A percentile compares a stretch with the other conserved stretches of the same genome.
phyloP scores from a whole-genome alignment of 2,329 filamentous ascomycete species.

The Calonectria pteridis region DNA sequence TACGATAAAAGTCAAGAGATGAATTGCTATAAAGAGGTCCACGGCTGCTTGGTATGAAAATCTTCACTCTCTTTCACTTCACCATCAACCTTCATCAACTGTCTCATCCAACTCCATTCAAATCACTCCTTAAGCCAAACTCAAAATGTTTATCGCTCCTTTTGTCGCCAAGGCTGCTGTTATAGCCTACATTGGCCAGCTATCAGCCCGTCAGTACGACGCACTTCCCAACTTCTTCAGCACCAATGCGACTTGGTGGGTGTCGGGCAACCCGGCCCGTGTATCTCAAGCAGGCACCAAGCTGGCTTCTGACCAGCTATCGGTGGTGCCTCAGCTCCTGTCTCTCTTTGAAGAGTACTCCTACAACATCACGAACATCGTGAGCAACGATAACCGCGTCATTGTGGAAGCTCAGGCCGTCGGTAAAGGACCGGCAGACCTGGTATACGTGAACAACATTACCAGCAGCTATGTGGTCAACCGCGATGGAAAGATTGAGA shows the following conservation, averaged over 20 bases:
- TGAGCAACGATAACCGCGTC: not conserved
- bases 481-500: not conserved
- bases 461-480: not conserved
- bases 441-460: not conserved
- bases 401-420: not conserved
- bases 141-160: not conserved
- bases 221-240: not conserved
- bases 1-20: not conserved
- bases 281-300: not conserved
- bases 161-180: not conserved
- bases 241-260: not conserved
- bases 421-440: not conserved
- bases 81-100: not conserved
- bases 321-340: not conserved
- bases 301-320: not conserved
- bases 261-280: not conserved
- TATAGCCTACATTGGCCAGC: not conserved
- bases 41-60: not conserved
- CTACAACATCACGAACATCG: not conserved
- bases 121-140: not conserved
- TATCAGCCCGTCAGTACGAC: not conserved
- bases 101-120: not conserved
- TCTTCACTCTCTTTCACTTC: not conserved
- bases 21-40: not conserved
- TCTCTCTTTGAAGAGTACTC: not conserved